Percentiles rank a stretch among this genome's conserved stretches.
Evolutionary conservation across 1,139 yeast genomes (phyloP).

Genomic region (Hemisphaericaspora lyxosophila): DNA sequence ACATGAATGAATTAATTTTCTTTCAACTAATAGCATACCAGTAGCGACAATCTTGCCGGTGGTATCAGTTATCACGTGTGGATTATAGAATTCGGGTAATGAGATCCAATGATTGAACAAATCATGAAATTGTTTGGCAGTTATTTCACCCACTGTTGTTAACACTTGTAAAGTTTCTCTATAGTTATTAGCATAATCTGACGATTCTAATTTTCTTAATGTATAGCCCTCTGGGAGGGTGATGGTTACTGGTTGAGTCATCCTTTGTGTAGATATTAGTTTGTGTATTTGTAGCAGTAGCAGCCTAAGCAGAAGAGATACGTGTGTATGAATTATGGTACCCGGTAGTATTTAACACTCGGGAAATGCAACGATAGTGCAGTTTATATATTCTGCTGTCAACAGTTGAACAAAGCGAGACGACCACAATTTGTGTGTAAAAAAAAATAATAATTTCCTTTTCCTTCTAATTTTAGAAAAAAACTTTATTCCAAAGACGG

Average conservation of each 20-base stretch:
- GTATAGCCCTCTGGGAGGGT: slow-evolving; percentile 52
- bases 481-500: too few relatives aligned
- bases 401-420: too few relatives aligned
- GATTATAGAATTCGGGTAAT: slow-evolving; percentile 49
- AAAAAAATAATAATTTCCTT: too few relatives aligned
- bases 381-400: too few relatives aligned
- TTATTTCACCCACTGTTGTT: slow-evolving; percentile 65
- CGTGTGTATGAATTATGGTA: background rate
- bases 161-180: slow-evolving; percentile 51
- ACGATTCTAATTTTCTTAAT: slow-evolving; percentile 45
- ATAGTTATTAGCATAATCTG: slow-evolving; percentile 51
- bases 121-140: slow-evolving; percentile 39
- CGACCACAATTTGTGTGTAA: too few relatives aligned
- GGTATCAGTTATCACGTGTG: slow-evolving; percentile 56
- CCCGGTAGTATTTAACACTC: background rate
- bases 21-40: slow-evolving; percentile 54
- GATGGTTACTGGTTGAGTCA: slow-evolving; percentile 13
- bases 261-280: background rate
- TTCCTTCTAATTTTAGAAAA: too few relatives aligned
- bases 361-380: slow-evolving; percentile 1
- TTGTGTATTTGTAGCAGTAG: background rate
- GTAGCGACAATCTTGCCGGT: slow-evolving; percentile 49
- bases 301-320: background rate
- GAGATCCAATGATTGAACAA: slow-evolving; percentile 51
- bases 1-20: slow-evolving; percentile 70